Conservation (phyloP, 2,329 filamentous ascomycete species). For the Phyllosticta citribraziliensis region DNA sequence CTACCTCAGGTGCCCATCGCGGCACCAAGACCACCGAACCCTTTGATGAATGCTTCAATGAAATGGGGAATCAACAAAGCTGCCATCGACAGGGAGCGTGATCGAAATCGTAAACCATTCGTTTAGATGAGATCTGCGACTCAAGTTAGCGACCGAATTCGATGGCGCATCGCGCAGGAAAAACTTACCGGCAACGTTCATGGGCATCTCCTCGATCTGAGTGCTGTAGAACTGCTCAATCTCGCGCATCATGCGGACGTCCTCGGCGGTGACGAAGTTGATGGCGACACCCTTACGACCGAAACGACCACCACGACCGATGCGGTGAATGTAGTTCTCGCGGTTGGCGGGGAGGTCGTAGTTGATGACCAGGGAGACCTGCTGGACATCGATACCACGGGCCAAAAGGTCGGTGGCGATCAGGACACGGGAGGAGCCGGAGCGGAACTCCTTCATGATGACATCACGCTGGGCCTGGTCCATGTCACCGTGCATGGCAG, state of each 20-base stretch:
- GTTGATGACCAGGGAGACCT: slow-evolving; percentile 99
- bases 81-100: slow-evolving; percentile 16
- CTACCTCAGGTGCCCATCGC: not conserved
- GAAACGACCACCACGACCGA: slow-evolving; percentile 98
- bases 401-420: slow-evolving; percentile 96
- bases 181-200: slow-evolving; percentile 63
- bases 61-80: slow-evolving; percentile 20
- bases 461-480: slow-evolving; percentile 94
- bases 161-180: too few relatives aligned
- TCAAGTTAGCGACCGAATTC: slow-evolving; percentile 13
- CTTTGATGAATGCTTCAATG: slow-evolving; percentile 11
- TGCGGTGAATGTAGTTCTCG: slow-evolving; percentile 99
- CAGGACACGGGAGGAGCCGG: slow-evolving; percentile 93
- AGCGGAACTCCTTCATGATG: slow-evolving; percentile 99
- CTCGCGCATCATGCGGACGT: slow-evolving; percentile 99
- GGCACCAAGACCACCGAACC: slow-evolving; percentile 8
- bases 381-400: slow-evolving; percentile 99
- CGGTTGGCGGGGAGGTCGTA: slow-evolving; percentile 98
- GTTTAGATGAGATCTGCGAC: slow-evolving; percentile 30
- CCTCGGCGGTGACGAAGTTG: slow-evolving; percentile 99
- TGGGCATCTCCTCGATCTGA: slow-evolving; percentile 99
- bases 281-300: slow-evolving; percentile 99
- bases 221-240: slow-evolving; percentile 99
- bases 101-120: slow-evolving; percentile 19
- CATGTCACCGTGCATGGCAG: slow-evolving; percentile 99